Conservation (phyloP, 2,329 filamentous ascomycete species). For the Ilyonectria destructans region DNA sequence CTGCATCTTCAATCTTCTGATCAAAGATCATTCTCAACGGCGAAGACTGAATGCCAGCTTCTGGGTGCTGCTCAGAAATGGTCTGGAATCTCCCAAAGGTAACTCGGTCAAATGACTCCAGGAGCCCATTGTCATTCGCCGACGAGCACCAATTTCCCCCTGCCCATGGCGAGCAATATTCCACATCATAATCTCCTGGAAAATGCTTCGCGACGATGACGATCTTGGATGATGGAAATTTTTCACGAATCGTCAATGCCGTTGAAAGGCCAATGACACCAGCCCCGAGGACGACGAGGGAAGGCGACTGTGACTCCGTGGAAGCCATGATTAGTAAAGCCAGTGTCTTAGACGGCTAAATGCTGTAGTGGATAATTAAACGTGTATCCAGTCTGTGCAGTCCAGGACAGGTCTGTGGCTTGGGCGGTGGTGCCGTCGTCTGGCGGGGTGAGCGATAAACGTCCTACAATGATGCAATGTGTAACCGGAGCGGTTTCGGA, state of each 20-base stretch:
- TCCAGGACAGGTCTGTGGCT: not conserved
- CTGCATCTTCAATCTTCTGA: conserved; percentile 57
- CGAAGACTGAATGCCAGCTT: conserved; percentile 70
- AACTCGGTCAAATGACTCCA: conserved; percentile 34
- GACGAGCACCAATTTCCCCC: conserved; percentile 78
- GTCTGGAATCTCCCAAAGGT: conserved; percentile 35
- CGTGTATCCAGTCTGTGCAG: not conserved
- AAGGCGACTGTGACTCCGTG: not conserved
- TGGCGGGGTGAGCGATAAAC: not conserved
- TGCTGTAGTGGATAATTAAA: not conserved
- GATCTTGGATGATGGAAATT: conserved; percentile 61
- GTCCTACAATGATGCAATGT: not conserved
- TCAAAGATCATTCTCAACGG: conserved; percentile 43
- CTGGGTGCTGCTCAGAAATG: conserved; percentile 57
- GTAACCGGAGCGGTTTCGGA: not conserved
- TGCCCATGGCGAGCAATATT: conserved; percentile 88
- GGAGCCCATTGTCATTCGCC: conserved; percentile 61
- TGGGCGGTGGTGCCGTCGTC: not conserved
- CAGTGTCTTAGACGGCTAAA: not conserved
- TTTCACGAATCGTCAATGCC: conserved; percentile 70
- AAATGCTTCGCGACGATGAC: conserved; percentile 85
- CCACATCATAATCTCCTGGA: conserved; percentile 87
- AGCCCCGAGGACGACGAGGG: conserved; percentile 61
- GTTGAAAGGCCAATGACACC: conserved; percentile 77
- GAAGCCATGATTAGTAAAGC: not conserved